These are phyloP conservation scores for Viola odorata DNA, from an alignment of 345 rosid genomes.

Conservation along the genomic window DNA sequence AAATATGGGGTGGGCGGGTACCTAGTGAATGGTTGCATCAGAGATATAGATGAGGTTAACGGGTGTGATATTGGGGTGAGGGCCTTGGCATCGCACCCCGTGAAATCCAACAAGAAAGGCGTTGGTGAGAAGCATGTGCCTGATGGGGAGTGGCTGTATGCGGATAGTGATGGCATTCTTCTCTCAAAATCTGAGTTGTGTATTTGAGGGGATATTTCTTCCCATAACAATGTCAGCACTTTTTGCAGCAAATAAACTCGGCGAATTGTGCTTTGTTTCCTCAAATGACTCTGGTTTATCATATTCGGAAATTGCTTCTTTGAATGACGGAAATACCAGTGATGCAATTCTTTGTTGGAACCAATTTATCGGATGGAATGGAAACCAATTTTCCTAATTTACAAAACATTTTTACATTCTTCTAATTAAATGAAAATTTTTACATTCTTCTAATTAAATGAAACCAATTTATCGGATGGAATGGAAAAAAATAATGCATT, in stretches of 20 bases:
- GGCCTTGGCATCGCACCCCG: slow-evolving; percentile 76
- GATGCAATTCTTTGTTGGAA: too few relatives aligned
- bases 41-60: slow-evolving; percentile 82
- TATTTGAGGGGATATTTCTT: slow-evolving; percentile 27
- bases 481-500: too few relatives aligned
- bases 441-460: too few relatives aligned
- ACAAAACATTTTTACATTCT: too few relatives aligned
- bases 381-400: too few relatives aligned
- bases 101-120: slow-evolving; percentile 73
- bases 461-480: too few relatives aligned
- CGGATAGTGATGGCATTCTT: slow-evolving; percentile 76
- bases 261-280: neutral
- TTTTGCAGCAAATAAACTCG: neutral
- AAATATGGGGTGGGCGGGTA: slow-evolving; percentile 81
- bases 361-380: too few relatives aligned
- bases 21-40: slow-evolving; percentile 70
- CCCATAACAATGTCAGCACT: neutral
- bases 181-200: slow-evolving; percentile 58
- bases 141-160: slow-evolving; percentile 84
- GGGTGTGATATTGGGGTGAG: slow-evolving; percentile 68
- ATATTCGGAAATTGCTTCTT: too few relatives aligned
- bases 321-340: too few relatives aligned
- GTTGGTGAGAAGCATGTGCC: slow-evolving; percentile 64
- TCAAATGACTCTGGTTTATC: too few relatives aligned
- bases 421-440: too few relatives aligned